Evolutionary conservation across 2,329 filamentous ascomycete genomes (phyloP).

Genomic region (Trichoderma sp.): DNA sequence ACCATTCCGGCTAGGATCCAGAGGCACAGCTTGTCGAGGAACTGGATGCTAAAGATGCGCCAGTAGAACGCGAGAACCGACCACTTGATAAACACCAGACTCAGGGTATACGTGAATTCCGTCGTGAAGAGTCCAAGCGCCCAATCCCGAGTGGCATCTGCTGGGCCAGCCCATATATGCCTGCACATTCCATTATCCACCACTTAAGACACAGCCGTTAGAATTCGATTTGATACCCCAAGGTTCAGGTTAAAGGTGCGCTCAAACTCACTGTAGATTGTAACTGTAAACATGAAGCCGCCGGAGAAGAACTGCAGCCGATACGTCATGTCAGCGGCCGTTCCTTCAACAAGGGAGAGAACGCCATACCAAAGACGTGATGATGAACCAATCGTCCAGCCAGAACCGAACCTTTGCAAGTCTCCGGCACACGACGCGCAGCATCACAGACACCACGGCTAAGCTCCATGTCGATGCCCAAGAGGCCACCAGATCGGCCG

Average conservation of each 20-base stretch:
- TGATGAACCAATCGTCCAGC: slow-evolving; percentile 29
- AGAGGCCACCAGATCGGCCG: neutral
- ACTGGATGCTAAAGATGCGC: slow-evolving; percentile 29
- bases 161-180: slow-evolving; percentile 29
- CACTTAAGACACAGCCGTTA: neutral
- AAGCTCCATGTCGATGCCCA: slow-evolving; percentile 24
- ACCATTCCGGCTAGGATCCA: slow-evolving; percentile 18
- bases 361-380: slow-evolving; percentile 20
- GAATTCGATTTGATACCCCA: too few relatives aligned
- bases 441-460: slow-evolving; percentile 4
- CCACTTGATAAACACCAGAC: slow-evolving; percentile 27
- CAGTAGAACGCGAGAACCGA: slow-evolving; percentile 32
- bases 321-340: neutral
- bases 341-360: neutral
- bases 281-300: slow-evolving; percentile 20
- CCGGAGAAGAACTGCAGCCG: slow-evolving; percentile 8
- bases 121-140: slow-evolving; percentile 30
- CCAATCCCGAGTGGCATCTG: slow-evolving; percentile 26
- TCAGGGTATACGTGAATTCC: slow-evolving; percentile 28
- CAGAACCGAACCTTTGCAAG: slow-evolving; percentile 5
- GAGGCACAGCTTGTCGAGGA: slow-evolving; percentile 17
- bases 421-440: slow-evolving; percentile 6
- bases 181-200: slow-evolving; percentile 26
- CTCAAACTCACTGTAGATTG: slow-evolving; percentile 16
- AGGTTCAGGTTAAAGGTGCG: too few relatives aligned